These are phyloP conservation scores for Tricholoma furcatifolium DNA, from an alignment of 768 basidiomycete species.

Conservation along the genomic window DNA sequence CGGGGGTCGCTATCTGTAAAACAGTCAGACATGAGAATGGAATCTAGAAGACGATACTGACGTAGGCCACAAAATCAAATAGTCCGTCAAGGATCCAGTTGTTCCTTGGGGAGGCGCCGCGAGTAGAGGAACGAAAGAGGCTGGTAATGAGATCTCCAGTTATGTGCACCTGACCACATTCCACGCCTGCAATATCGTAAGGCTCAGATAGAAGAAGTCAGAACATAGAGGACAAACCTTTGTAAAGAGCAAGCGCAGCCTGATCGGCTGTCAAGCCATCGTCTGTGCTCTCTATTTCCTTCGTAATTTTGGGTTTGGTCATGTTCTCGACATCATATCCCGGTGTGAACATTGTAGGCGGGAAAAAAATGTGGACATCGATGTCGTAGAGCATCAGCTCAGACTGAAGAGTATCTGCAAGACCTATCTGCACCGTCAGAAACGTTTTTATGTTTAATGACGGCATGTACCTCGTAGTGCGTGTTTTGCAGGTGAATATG, in stretches of 20 bases:
- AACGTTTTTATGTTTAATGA: neutral
- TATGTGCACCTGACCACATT: constrained; percentile 71
- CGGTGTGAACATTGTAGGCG: constrained; percentile 76
- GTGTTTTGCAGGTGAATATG: constrained; percentile 83
- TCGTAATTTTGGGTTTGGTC: constrained; percentile 72
- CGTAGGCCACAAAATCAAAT: constrained; percentile 44
- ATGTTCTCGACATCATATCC: constrained; percentile 76
- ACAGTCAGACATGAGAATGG: constrained; percentile 5
- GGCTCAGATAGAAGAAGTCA: neutral
- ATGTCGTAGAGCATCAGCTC: constrained; percentile 80
- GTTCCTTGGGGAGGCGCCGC: constrained; percentile 61
- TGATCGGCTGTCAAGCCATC: constrained; percentile 60
- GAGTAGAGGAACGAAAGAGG: constrained; percentile 66
- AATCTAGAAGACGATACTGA: constrained; percentile 26
- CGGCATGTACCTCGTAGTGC: constrained; percentile 67
- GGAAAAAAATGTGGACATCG: constrained; percentile 78
- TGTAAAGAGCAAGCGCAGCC: constrained; percentile 57
- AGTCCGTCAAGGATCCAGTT: constrained; percentile 58
- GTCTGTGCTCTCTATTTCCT: constrained; percentile 76
- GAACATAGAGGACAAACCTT: constrained; percentile 37
- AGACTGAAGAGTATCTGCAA: constrained; percentile 80
- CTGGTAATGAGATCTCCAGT: constrained; percentile 67
- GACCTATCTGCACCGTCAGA: constrained; percentile 41
- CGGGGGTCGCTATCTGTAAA: constrained; percentile 46
- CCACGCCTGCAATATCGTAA: constrained; percentile 47